Conservation (phyloP, 495 filamentous ascomycete species). For the Darksidea phi region DNA sequence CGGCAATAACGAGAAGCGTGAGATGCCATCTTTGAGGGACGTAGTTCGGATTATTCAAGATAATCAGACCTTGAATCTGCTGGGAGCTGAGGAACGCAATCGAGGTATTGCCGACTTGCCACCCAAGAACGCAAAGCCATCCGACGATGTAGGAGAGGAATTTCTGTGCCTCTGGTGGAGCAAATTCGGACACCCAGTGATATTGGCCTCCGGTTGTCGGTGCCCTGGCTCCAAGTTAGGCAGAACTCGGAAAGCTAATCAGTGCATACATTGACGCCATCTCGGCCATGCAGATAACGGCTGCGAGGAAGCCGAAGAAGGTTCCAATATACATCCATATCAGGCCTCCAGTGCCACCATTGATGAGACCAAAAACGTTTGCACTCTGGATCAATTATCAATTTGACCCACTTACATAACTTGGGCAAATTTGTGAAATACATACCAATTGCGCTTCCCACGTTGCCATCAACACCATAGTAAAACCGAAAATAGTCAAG, state of each 20-base stretch:
- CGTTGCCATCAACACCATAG: slow-evolving; percentile 33
- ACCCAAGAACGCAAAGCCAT: slow-evolving; percentile 43
- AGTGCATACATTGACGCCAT: slow-evolving; percentile 41
- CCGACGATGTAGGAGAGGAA: slow-evolving; percentile 50
- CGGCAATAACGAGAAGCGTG: slow-evolving; percentile 36
- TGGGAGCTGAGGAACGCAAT: slow-evolving; percentile 54
- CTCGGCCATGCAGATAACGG: slow-evolving; percentile 9
- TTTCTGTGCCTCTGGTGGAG: slow-evolving; percentile 41
- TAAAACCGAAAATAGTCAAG: slow-evolving; percentile 35
- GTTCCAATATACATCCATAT: slow-evolving; percentile 5
- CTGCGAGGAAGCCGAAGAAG: slow-evolving; percentile 9
- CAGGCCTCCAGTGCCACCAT: slow-evolving; percentile 39
- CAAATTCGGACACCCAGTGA: slow-evolving; percentile 53
- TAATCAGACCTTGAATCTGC: slow-evolving; percentile 58
- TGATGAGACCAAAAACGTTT: slow-evolving; percentile 28
- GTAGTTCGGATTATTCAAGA: slow-evolving; percentile 48
- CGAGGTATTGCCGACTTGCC: slow-evolving; percentile 48
- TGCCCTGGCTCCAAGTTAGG: too few species aligned
- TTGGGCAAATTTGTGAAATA: slow-evolving; percentile 1
- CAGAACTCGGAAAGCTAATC: too few species aligned
- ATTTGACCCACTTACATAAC: not conserved
- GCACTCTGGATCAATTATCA: not conserved
- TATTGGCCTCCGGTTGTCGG: slow-evolving; percentile 47
- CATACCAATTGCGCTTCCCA: slow-evolving; percentile 29
- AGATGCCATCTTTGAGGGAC: not conserved